These are phyloP conservation scores for Wickerhamomyces bisporus DNA, from an alignment of 805 yeast genomes.

Conservation along the genomic window DNA sequence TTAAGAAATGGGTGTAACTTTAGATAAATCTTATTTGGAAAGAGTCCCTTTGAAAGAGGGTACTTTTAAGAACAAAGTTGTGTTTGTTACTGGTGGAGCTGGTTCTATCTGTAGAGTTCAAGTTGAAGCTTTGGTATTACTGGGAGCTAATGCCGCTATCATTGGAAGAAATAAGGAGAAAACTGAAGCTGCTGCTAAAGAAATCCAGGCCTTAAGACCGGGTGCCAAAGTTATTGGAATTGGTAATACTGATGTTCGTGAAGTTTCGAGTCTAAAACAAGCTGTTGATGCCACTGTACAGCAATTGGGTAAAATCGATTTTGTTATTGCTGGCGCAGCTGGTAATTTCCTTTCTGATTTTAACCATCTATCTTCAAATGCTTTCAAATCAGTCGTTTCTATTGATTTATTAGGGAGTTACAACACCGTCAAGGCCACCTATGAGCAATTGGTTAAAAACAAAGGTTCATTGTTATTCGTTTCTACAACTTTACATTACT, in stretches of 20 bases:
- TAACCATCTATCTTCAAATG: conserved; percentile 73
- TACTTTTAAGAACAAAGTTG: conserved; percentile 78
- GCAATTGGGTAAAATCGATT: conserved; percentile 75
- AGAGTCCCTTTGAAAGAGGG: conserved; percentile 46
- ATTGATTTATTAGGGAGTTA: conserved; percentile 87
- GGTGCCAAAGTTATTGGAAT: conserved; percentile 68
- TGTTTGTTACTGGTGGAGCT: conserved; percentile 92
- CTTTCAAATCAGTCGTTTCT: conserved; percentile 80
- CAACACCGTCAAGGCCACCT: conserved; percentile 83
- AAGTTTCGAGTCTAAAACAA: conserved; percentile 45
- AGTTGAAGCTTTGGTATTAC: conserved; percentile 71
- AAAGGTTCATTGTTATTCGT: conserved; percentile 76
- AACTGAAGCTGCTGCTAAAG: conserved; percentile 63
- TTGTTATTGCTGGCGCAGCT: conserved; percentile 92
- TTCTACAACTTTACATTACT: conserved; percentile 84
- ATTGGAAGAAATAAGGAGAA: conserved; percentile 71
- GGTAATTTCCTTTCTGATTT: conserved; percentile 86
- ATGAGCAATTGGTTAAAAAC: conserved; percentile 54
- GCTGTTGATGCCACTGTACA: conserved; percentile 67
- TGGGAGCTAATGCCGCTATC: conserved; percentile 87
- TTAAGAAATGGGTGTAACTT: neutral
- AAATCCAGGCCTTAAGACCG: conserved; percentile 49
- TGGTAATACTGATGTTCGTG: conserved; percentile 76
- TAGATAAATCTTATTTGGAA: conserved; percentile 24
- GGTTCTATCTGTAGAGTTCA: conserved; percentile 94